Evolutionary conservation across 2,329 filamentous ascomycete species (phyloP), one percentile per base, ranked within the genome.

Genomic region (Fusarium citri): DNA sequence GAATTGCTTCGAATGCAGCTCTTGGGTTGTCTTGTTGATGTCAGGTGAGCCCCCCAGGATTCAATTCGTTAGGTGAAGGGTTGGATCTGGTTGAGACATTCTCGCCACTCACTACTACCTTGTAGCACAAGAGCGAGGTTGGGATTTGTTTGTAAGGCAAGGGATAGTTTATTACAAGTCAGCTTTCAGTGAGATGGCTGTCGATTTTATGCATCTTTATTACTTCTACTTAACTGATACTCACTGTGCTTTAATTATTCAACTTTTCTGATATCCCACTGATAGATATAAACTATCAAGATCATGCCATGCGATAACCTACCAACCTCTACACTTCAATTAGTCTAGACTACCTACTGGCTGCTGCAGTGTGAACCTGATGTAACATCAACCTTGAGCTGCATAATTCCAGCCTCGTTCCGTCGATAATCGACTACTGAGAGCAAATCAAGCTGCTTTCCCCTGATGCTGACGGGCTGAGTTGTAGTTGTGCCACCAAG

Each of bases 1-100:
- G 31, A 30, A 46, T 40, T 66, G 46, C 53, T 60, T 60, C 59
- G 61, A 49, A 49, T 66, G 48, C 65, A 55, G 49, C 28, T 65
- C 41, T 46, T 58, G 20, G 42, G 46, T 42, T 59, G 40, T 47
- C 23, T 37, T 30, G 26, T 34, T 65, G 31, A 47, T 47, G 53
- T 65, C 58, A 63, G 60, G 58, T 48, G 60, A 53, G 25, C 45
- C 47, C 41, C 47, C 34, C 25, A 22, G 12, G 18, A 11, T 14
- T 20, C 23, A 30, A 41, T 31, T 43, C 6, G 25, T 28, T 40
- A 37, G 34, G 41, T n/a, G 46, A 65, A 62, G 60, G 51, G 51
- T 50, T 41, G 30, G 45, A 31, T 40, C 37, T 59, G 46, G n/a
- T 23, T 65, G 53, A 51, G 62, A 59, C 60, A 65, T 37, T n/a